Percentiles rank a stretch among this genome's conserved stretches.
Conservation (phyloP, 2,329 filamentous ascomycete species). For the Penicillium nordicum region DNA sequence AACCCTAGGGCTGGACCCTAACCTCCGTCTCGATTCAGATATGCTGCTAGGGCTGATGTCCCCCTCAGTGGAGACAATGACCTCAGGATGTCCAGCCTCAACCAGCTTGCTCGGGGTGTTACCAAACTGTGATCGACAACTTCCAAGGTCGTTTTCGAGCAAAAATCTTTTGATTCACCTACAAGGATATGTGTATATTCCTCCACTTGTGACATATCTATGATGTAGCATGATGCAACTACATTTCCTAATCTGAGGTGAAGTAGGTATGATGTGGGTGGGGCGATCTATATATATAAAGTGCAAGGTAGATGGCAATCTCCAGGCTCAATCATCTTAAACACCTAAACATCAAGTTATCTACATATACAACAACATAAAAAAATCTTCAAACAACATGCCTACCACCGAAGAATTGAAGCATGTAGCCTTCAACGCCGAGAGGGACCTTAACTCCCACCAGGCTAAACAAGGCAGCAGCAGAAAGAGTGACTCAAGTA, state of each 20-base stretch:
- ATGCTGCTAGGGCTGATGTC: conserved; percentile 22
- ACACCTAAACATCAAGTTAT: not conserved
- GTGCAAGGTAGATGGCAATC: not conserved
- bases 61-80: conserved; percentile 16
- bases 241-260: not conserved
- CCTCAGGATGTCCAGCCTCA: conserved; percentile 16
- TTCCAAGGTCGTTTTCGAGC: conserved; percentile 1
- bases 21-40: conserved; percentile 10
- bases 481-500: conserved; percentile 42
- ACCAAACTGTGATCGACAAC: conserved; percentile 9
- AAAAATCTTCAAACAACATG: conserved; percentile 14
- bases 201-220: conserved; percentile 28
- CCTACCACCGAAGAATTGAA: conserved; percentile 25
- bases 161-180: not conserved
- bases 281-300: conserved; percentile 10
- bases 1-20: conserved; percentile 34
- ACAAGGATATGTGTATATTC: not conserved
- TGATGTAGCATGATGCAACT: conserved; percentile 38
- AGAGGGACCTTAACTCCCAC: conserved; percentile 42
- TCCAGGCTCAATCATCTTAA: not conserved
- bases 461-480: conserved; percentile 40
- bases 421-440: conserved; percentile 31
- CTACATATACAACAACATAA: not conserved
- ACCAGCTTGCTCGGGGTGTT: not conserved
- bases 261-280: not conserved